Evolutionary conservation across 2,329 filamentous ascomycete species (phyloP).

Genomic region (Coniochaeta sp.): DNA sequence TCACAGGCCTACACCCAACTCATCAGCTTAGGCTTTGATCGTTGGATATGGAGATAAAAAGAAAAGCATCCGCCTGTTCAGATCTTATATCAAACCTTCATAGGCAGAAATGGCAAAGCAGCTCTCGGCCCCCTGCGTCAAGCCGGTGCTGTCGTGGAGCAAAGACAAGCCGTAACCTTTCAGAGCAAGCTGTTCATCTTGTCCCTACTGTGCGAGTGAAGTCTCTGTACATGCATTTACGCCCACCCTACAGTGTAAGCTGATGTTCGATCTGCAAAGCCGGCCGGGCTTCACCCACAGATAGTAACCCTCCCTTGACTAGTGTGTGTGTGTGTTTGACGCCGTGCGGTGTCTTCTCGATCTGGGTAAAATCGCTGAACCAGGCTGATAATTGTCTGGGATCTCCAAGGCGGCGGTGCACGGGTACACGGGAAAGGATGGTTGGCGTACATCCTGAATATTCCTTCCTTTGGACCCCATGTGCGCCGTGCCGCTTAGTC

Average conservation of each 20-base stretch:
- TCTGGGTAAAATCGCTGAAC: slow-evolving; percentile 15
- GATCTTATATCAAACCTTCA: slow-evolving; percentile 10
- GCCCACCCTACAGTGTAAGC: neutral
- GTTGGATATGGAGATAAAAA: neutral
- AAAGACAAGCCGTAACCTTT: slow-evolving; percentile 6
- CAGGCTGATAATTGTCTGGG: slow-evolving; percentile 11
- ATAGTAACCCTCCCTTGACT: slow-evolving; percentile 4
- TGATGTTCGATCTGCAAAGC: neutral
- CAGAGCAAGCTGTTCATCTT: neutral
- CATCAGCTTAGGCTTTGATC: neutral
- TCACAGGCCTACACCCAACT: slow-evolving; percentile 3
- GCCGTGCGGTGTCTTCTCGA: slow-evolving; percentile 14
- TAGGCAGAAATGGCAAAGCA: slow-evolving; percentile 15
- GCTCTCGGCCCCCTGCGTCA: neutral
- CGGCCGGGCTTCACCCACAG: neutral
- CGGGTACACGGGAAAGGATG: neutral
- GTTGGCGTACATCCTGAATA: neutral
- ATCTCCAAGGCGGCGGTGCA: slow-evolving; percentile 13
- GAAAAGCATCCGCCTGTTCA: slow-evolving; percentile 1
- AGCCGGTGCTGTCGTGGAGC: neutral
- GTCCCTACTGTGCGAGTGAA: neutral
- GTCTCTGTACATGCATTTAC: neutral
- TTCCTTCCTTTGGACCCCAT: neutral
- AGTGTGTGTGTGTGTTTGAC: neutral
- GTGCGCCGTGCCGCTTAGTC: neutral